Conservation (phyloP, 2,329 filamentous ascomycete genomes). For the Phyllosticta citrichinensis region DNA sequence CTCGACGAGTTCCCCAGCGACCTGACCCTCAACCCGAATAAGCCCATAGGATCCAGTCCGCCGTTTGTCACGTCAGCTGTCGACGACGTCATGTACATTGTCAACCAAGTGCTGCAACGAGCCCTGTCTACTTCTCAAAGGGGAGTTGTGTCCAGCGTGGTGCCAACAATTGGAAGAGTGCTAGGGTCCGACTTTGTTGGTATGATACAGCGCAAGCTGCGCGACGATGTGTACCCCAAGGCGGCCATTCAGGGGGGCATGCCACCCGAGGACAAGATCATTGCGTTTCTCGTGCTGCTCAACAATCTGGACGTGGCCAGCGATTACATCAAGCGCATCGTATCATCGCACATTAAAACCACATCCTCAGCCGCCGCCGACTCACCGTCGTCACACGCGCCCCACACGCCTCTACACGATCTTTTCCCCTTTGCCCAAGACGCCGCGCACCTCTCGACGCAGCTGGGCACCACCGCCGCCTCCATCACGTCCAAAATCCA, state of each 20-base stretch:
- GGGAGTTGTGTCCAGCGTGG: constrained; percentile 63
- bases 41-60: constrained; percentile 62
- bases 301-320: constrained; percentile 92
- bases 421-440: constrained; percentile 77
- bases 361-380: background rate
- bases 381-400: constrained; percentile 13
- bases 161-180: constrained; percentile 70
- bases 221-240: constrained; percentile 86
- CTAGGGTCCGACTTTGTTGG: constrained; percentile 84
- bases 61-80: constrained; percentile 93
- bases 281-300: constrained; percentile 83
- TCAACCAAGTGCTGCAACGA: constrained; percentile 81
- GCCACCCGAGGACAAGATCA: constrained; percentile 78
- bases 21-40: constrained; percentile 65
- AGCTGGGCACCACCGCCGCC: constrained; percentile 58
- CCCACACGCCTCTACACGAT: constrained; percentile 36
- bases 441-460: constrained; percentile 55
- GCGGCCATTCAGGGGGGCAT: constrained; percentile 66
- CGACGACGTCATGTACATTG: constrained; percentile 99
- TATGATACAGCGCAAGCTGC: constrained; percentile 97
- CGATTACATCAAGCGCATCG: constrained; percentile 83
- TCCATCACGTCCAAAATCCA: constrained; percentile 68
- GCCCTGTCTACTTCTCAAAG: constrained; percentile 78
- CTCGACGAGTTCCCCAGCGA: constrained; percentile 79
- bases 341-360: constrained; percentile 52